phyloP scores from a whole-genome alignment of 2,329 filamentous ascomycete genomes.

The Hypoxylon sp. region DNA sequence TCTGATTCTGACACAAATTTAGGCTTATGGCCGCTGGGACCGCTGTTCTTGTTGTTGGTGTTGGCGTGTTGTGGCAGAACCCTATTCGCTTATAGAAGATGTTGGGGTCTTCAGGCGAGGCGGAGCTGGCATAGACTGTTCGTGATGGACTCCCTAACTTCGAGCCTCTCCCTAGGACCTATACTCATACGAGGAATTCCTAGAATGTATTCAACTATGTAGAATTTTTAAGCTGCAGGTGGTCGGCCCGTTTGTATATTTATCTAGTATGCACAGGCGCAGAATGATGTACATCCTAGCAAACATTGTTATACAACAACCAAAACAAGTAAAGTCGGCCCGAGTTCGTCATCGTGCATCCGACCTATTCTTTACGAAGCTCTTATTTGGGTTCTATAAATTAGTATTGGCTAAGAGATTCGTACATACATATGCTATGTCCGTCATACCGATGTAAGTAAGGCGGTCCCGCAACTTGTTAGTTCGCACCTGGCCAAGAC shows the following conservation, averaged over 20 bases:
- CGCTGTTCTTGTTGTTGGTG: conserved; percentile 37
- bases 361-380: neutral
- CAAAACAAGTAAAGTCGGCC: conserved; percentile 8
- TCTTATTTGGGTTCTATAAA: neutral
- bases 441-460: neutral
- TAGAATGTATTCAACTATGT: neutral
- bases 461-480: neutral
- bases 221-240: conserved; percentile 1
- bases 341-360: conserved; percentile 6
- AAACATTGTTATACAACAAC: conserved; percentile 24
- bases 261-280: conserved; percentile 19
- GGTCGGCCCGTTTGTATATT: conserved; percentile 29
- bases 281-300: conserved; percentile 14
- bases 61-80: conserved; percentile 40
- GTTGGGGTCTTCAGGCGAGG: conserved; percentile 3
- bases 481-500: neutral
- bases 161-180: conserved; percentile 19
- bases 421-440: neutral
- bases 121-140: conserved; percentile 28
- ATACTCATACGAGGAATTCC: conserved; percentile 5
- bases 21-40: conserved; percentile 41
- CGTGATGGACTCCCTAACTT: conserved; percentile 7
- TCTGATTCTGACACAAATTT: conserved; percentile 28
- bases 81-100: conserved; percentile 24
- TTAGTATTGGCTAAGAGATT: neutral